phyloP scores from a whole-genome alignment of 2,329 filamentous ascomycete species.

The Dothistroma septosporum region DNA sequence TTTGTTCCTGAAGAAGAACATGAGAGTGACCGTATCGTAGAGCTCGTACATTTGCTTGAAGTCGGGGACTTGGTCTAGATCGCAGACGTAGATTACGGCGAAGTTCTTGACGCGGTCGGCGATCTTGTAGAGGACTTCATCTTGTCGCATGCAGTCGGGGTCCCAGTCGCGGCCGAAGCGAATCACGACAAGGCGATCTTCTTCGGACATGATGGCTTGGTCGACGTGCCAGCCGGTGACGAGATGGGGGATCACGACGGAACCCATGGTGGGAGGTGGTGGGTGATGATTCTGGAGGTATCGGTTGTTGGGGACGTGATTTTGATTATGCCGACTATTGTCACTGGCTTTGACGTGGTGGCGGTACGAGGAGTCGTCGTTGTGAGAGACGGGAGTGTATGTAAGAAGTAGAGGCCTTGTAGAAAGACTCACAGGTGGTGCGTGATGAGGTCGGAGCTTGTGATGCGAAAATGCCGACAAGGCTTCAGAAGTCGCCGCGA shows the following conservation, averaged over 20 bases:
- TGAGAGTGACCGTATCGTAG: conserved; percentile 85
- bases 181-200: conserved; percentile 89
- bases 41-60: conserved; percentile 90
- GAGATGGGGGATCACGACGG: conserved; percentile 87
- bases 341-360: neutral
- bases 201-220: conserved; percentile 86
- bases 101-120: conserved; percentile 93
- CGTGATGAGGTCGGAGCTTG: neutral
- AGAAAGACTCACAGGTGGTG: neutral
- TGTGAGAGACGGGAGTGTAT: neutral
- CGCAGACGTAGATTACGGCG: conserved; percentile 87
- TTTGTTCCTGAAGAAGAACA: conserved; percentile 98
- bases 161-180: conserved; percentile 87
- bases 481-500: neutral
- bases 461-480: neutral
- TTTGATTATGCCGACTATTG: neutral
- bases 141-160: conserved; percentile 74
- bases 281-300: neutral
- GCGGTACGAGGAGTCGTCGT: neutral
- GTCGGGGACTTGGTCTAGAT: conserved; percentile 83
- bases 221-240: conserved; percentile 96
- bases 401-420: neutral
- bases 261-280: conserved; percentile 56
- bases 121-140: conserved; percentile 92
- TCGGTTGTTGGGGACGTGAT: neutral